Percentiles rank a stretch among this genome's conserved stretches.
Evolutionary conservation across 805 yeast genomes (phyloP).

Genomic region (Metschnikowia gelsemii): DNA sequence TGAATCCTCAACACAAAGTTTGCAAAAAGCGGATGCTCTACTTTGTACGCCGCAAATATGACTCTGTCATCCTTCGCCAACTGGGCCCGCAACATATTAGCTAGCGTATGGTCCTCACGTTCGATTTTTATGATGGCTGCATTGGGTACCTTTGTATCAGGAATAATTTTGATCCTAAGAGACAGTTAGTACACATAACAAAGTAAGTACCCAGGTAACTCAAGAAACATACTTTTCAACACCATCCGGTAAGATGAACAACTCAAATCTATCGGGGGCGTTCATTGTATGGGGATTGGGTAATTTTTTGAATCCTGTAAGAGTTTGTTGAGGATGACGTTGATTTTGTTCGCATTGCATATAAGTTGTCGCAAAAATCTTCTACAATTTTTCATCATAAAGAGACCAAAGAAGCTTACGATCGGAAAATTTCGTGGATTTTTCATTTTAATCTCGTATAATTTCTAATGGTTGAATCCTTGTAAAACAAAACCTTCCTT

Average conservation of each 20-base stretch:
- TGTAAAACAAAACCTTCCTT: neutral
- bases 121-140: slow-evolving; percentile 91
- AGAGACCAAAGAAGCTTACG: neutral
- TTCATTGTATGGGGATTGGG: slow-evolving; percentile 57
- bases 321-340: neutral
- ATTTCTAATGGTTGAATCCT: neutral
- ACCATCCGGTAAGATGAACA: slow-evolving; percentile 96
- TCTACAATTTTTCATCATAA: neutral
- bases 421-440: neutral
- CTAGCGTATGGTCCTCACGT: slow-evolving; percentile 96
- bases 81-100: slow-evolving; percentile 84
- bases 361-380: neutral
- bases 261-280: slow-evolving; percentile 98
- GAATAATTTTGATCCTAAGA: slow-evolving; percentile 71
- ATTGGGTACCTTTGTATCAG: slow-evolving; percentile 93
- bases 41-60: slow-evolving; percentile 95
- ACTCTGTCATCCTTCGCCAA: slow-evolving; percentile 83
- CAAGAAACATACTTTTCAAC: slow-evolving; percentile 70
- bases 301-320: neutral
- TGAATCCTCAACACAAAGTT: slow-evolving; percentile 92
- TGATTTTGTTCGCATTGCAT: neutral
- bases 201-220: neutral
- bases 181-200: slow-evolving; percentile 18
- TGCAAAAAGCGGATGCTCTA: slow-evolving; percentile 97
- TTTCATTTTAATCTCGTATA: neutral